Evolutionary conservation across 2,329 filamentous ascomycete genomes (phyloP).

Genomic region (Aspergillus puulaauensis): DNA sequence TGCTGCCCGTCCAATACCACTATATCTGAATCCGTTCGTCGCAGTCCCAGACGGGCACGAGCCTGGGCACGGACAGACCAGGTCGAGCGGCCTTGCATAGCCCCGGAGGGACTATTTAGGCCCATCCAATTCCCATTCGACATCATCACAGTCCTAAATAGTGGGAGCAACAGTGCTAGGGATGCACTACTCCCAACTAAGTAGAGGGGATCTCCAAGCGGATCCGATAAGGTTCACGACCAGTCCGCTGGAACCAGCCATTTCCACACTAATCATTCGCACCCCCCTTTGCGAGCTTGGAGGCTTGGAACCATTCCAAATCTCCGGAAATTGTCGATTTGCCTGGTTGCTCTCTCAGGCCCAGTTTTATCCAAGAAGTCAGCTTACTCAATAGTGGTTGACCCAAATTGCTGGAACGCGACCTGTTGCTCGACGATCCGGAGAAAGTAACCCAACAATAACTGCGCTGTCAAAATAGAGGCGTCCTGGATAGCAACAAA

Average conservation of each 20-base stretch:
- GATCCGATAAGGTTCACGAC: slow-evolving; percentile 13
- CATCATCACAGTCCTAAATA: background rate
- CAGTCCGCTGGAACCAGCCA: slow-evolving; percentile 5
- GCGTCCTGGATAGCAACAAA: background rate
- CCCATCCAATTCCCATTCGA: background rate
- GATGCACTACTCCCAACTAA: slow-evolving; percentile 3
- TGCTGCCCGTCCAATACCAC: background rate
- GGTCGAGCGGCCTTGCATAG: background rate
- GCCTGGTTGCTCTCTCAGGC: background rate
- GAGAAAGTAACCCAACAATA: background rate
- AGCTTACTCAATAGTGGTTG: background rate
- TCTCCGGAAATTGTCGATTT: background rate
- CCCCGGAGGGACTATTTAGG: background rate
- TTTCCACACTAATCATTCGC: background rate
- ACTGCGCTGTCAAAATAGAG: background rate
- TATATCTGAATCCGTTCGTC: slow-evolving; percentile 1
- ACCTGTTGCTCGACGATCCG: background rate
- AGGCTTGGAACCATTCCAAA: slow-evolving; percentile 8
- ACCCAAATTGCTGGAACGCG: slow-evolving; percentile 9
- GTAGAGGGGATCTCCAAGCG: background rate
- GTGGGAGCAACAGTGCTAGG: background rate
- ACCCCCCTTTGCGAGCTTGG: background rate
- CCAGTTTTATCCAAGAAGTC: slow-evolving; percentile 1
- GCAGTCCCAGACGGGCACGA: background rate
- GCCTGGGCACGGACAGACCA: background rate